Evolutionary conservation across 805 yeast genomes (phyloP), one percentile per base, ranked within the genome.

Genomic region (Saccharomycopsis sp.): DNA sequence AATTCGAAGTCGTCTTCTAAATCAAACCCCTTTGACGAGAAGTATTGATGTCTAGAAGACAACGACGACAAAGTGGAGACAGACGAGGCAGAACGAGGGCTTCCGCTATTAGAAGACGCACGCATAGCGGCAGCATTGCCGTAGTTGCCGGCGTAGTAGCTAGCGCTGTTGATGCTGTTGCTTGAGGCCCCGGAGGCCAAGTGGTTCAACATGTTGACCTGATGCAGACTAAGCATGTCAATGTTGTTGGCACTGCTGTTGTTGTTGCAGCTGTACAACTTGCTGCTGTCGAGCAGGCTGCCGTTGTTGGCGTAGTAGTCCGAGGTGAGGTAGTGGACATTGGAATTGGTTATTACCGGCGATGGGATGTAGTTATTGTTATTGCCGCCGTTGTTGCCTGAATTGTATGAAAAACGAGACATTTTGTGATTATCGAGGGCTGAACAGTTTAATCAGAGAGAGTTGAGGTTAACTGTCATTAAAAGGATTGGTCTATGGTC

Each of bases 21-120:
- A 50, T 60, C 63, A 50, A 60, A 60, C 50, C 63, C 63, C 21
- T 60, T 60, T n/a, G 61, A 57, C 15, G 53, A 54, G 23, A 51
- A 54, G 34, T 57, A 57, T 52, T 59, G 60, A 18, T 40, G 51
- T 50, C 60, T 56, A 8, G 58, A 29, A 24, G 55, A 40, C 14
- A 44, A 23, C 20, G 52, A n/a, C 16, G 24, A 18, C 5, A 51
- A 18, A 21, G 9, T 34, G 2, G 41, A 29, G 29, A 24, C 15
- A 12, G 54, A 37, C 15, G 53, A 54, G 23, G 50, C 9, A 20
- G 52, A 50, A 47, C 18, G 16, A 47, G n/a, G 51, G 20, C 18
- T 40, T 8, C 23, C 37, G 23, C 23, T 51, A 2, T 51, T 29
- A 24, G 55, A 48, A 16, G 55, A 41, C 16, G 55, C 50, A 15